Evolutionary conservation across 129 eudicot genomes (phyloP), one percentile per base, ranked within the genome.

Genomic region (Gnaphalium uliginosum): DNA sequence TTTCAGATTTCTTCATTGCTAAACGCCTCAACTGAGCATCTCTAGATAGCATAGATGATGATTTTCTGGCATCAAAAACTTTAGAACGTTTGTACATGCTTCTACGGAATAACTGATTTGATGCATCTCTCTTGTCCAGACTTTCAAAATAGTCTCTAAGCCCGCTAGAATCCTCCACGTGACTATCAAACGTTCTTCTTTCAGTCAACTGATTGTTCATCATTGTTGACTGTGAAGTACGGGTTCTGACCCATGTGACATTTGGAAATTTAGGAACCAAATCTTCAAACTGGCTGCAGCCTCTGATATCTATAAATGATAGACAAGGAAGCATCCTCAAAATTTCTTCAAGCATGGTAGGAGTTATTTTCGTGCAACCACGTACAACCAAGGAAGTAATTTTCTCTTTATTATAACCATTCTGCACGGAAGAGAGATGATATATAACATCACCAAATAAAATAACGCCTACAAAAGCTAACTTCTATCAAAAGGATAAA

Each of bases 21-120:
- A 83, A 82, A 39, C 89, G 93, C 86, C 99, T 89, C 78, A 94
- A 69, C 21, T 91, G 97, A 66, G 99, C 97, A 71, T 90, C 96
- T 83, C 99, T 86, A 61, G 97, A 87, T 39, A 91, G 59, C 78
- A 91, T 89, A 18, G 99, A 87, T 19, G 97, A 89, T 15, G 97
- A 89, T 81, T 82, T 94, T 79, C 92, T 83, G 68, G 97, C 92
- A 89, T 91, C 99, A 81, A 83, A 90, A 35, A 89, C 82, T 79
- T 94, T 94, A 26, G 99, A 87, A 41, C 99, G 91, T 78, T 91
- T 94, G 78, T 94, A 94, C 80, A 94, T 87, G 80, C 96, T 94
- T 76, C 87, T 89, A 35, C 90, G 85, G 67, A 94, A 94, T 73
- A 92, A 81, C 71, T 90, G 96, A 81, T 90, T 91, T 18, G 97